Evolutionary conservation across 1,284 basidiomycete genomes (phyloP), one percentile per base, ranked within the genome.

Genomic region (Cryptococcus neoformans): DNA sequence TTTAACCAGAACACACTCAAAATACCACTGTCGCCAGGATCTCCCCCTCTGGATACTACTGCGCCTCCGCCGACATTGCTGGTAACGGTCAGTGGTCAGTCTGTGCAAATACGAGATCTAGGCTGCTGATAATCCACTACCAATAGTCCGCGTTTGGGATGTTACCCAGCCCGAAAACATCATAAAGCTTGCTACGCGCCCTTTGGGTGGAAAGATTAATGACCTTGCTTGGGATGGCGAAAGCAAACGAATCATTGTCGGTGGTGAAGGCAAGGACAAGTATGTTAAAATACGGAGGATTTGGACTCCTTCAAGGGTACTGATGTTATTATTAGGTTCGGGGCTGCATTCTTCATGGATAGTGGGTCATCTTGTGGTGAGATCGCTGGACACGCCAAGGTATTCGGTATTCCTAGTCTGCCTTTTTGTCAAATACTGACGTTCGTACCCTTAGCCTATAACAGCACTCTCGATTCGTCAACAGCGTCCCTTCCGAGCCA

Each of bases 181-280:
- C 6, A 77, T 96, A 58, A 97, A 96, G 76, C 85, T 86, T 40
- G 91, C 92, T 67, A 88, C 87, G 68, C 89, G 85, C 70, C 89
- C 88, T 8, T 79, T 99, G 45, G 84, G 86, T 1, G 93, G 92
- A 2, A 83, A 83, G 56, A 84, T 99, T 68, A 94, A 93, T 67
- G 96, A 99, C 77, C 83, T 99, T 5, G 87, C 88, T 17, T 98
- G 94, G 93, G 96, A 99, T 70, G 89, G 89, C 3, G 96, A 99
- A 75, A 91, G 89, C 70, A 96, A 98, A 77, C 85, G 96, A 12
- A 88, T 99, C 64, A 89, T 98, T 51, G 92, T 88, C 14, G 95
- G 93, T n/a, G 96, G 96, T 49, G 92, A 97, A 61, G 95, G 95
- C 44, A 84, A 87, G 62, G 94, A 94, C 70, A 89, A 87, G 87